Conservation (phyloP, 345 rosid genomes). For the Lumnitzera racemosa region DNA sequence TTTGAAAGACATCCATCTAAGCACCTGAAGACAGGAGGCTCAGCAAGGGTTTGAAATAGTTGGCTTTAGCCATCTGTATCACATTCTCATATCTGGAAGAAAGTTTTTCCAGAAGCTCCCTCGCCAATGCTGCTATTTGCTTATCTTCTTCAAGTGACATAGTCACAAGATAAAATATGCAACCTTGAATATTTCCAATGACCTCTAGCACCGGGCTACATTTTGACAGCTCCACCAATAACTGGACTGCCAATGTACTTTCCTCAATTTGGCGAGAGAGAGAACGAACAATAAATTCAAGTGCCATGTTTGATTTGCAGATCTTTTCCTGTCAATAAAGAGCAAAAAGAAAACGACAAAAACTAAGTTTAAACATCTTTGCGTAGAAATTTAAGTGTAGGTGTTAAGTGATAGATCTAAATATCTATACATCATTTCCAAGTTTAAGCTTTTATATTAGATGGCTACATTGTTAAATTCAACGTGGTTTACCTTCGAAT, state of each 20-base stretch:
- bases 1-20: background rate
- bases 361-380: too few species aligned
- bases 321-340: slow-evolving; percentile 43
- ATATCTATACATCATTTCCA: too few species aligned
- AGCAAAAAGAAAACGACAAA: background rate
- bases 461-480: too few species aligned
- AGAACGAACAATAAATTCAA: slow-evolving; percentile 44
- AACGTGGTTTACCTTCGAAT: too few species aligned
- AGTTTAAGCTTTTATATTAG: too few species aligned
- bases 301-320: slow-evolving; percentile 29
- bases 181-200: slow-evolving; percentile 55
- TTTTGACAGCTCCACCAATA: slow-evolving; percentile 46
- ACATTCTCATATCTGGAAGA: slow-evolving; percentile 47
- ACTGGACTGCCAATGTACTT: slow-evolving; percentile 47
- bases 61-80: slow-evolving; percentile 64
- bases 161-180: slow-evolving; percentile 59
- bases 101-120: slow-evolving; percentile 45
- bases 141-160: slow-evolving; percentile 42
- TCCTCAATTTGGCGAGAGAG: slow-evolving; percentile 55
- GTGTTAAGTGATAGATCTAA: too few species aligned
- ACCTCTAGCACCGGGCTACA: slow-evolving; percentile 19
- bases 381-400: too few species aligned
- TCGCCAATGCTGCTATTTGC: slow-evolving; percentile 43
- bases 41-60: slow-evolving; percentile 56
- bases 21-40: slow-evolving; percentile 48